Evolutionary conservation across 768 basidiomycete species (phyloP).

Genomic region (Suillus paluster): DNA sequence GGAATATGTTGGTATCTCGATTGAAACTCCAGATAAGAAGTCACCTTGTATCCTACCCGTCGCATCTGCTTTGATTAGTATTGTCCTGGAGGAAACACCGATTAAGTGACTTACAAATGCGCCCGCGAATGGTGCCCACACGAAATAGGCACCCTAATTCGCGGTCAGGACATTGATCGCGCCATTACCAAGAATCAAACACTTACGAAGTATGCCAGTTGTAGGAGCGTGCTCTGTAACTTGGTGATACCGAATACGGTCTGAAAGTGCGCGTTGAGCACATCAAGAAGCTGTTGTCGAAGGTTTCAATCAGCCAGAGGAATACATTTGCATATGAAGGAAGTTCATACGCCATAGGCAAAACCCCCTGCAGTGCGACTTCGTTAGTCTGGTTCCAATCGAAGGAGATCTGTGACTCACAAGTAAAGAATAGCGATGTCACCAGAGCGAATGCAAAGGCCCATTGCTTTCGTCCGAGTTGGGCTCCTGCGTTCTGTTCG

Average conservation of each 20-base stretch:
- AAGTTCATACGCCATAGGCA: slow-evolving; percentile 58
- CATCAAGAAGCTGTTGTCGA: slow-evolving; percentile 58
- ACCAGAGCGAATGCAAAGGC: slow-evolving; percentile 67
- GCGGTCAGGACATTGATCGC: background rate
- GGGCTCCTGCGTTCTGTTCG: slow-evolving; percentile 31
- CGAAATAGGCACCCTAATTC: slow-evolving; percentile 60
- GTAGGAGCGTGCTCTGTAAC: slow-evolving; percentile 74
- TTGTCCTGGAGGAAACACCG: background rate
- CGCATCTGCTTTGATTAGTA: slow-evolving; percentile 48
- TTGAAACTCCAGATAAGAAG: background rate
- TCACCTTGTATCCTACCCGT: slow-evolving; percentile 67
- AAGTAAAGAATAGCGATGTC: slow-evolving; percentile 78
- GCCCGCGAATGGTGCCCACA: slow-evolving; percentile 62
- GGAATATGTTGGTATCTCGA: slow-evolving; percentile 1
- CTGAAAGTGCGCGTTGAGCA: slow-evolving; percentile 77
- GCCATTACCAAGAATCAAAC: background rate
- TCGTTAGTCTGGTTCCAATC: background rate
- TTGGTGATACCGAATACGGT: slow-evolving; percentile 67
- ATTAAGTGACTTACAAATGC: slow-evolving; percentile 49
- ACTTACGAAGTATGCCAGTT: slow-evolving; percentile 70
- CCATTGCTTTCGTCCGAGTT: slow-evolving; percentile 52
- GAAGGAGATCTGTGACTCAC: slow-evolving; percentile 37
- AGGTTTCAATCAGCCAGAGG: slow-evolving; percentile 1
- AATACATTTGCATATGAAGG: slow-evolving; percentile 10
- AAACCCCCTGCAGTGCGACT: slow-evolving; percentile 56